phyloP scores from a whole-genome alignment of 257 asterid species.

The Solanum infundibuliforme region DNA sequence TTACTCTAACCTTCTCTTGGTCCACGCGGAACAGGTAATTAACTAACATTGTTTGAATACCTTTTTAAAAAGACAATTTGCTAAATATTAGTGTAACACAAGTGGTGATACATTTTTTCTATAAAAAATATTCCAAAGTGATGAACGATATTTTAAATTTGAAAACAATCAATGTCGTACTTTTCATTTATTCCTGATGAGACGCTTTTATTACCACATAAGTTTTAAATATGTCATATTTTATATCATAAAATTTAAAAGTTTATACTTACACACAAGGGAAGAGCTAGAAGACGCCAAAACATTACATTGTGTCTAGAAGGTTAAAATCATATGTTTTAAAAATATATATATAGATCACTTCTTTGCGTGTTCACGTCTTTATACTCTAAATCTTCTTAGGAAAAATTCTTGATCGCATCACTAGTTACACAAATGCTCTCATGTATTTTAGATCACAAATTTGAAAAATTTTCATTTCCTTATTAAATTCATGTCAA shows the following conservation, averaged over 20 bases:
- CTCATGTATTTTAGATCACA: too few species aligned
- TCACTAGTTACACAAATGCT: background rate
- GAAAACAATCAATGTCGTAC: background rate
- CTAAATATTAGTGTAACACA: background rate
- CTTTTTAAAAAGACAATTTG: background rate
- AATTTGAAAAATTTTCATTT: background rate
- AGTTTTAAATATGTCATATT: background rate
- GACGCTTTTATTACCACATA: background rate
- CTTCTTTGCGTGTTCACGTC: background rate
- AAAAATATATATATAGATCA: background rate
- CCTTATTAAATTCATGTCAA: background rate
- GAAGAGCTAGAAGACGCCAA: background rate
- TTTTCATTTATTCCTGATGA: background rate
- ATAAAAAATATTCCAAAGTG: background rate
- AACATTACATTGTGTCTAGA: background rate
- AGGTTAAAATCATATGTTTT: background rate
- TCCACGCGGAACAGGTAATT: conserved; percentile 53
- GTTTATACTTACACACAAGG: background rate
- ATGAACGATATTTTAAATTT: background rate
- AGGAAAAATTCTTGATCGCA: background rate
- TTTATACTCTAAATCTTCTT: background rate
- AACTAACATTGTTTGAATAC: background rate
- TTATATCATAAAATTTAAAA: background rate
- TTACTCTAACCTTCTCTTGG: conserved; percentile 55
- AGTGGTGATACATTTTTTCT: background rate